Conservation (phyloP, 768 basidiomycete species). For the Cystofilobasidium bisporidii region DNA sequence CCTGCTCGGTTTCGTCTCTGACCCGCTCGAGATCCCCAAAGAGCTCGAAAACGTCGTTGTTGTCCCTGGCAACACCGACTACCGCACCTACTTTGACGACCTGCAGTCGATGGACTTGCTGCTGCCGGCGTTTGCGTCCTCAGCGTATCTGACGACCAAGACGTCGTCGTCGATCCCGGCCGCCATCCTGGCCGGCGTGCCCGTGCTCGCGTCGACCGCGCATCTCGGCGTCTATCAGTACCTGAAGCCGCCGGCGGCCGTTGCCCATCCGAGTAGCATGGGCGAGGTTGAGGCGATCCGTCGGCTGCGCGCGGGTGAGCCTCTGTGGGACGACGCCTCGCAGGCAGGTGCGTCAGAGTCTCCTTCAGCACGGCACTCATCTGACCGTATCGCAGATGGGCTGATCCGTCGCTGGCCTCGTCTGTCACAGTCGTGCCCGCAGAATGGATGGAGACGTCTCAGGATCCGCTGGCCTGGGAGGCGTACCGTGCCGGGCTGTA, state of each 20-base stretch:
- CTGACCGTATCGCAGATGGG: neutral
- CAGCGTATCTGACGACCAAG: neutral
- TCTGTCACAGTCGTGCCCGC: neutral
- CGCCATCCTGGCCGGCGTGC: conserved; percentile 2
- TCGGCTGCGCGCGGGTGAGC: neutral
- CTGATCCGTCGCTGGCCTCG: neutral
- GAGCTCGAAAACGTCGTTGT: conserved; percentile 4
- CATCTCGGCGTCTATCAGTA: neutral
- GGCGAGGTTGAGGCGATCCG: conserved; percentile 2
- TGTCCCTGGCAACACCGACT: conserved; percentile 1
- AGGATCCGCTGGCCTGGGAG: neutral
- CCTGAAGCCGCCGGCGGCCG: neutral
- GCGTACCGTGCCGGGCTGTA: neutral
- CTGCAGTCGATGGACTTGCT: conserved; percentile 4
- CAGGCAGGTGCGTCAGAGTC: neutral
- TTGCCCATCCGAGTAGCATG: neutral
- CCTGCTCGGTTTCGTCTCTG: neutral
- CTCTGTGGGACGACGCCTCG: neutral
- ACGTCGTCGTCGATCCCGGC: conserved; percentile 5
- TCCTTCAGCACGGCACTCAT: too few species aligned
- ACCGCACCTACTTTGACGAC: conserved; percentile 4
- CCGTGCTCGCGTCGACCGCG: neutral
- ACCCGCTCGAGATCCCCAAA: neutral
- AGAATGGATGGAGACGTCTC: neutral
- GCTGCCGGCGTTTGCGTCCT: neutral